Base-by-base conservation (phyloP, 2,329 filamentous ascomycete species). In the Fusarium torreyae region DNA sequence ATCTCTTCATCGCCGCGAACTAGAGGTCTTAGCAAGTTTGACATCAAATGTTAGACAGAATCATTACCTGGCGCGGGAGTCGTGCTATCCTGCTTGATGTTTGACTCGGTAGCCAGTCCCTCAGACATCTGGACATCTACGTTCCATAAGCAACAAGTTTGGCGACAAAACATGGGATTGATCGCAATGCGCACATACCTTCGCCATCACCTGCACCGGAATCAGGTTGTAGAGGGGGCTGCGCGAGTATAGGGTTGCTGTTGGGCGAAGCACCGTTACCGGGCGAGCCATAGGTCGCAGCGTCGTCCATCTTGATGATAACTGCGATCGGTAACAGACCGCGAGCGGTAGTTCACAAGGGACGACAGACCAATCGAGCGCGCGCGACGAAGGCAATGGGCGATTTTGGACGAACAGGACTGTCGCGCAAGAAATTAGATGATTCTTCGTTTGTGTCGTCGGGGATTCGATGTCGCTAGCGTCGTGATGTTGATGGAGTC, bases 1-100 rank as follows among this genome's bases (percentile, higher is more conserved):
- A 95, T 95, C 74, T 94, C 93, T 77, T 94, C 91, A 76, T 96
- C 93, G 71, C 92, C 91, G 68, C 82, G 86, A 66, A 86, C 83
- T 55, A 85, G 86, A 66, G 87, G 17, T 87, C 74, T 92, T 88
- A 60, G 74, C 52, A 40, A 64, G 38, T 36, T 89, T 89, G 49
- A 86, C 90, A 63, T 88, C 85, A 40, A 72, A 91, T 83, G n/a
- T 89, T 87, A 75, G 90, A 91, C 76, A 91, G 81, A 82, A 49
- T 75, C 73, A 58, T 79, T 83, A 67, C 83, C 84, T 64, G 88
- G 85, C 20, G 86, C 88, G 52, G 86, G 84, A 33, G 88, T 87
- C 39, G 86, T 84, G 73, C 84, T 88, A 70, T 91, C 89, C 77
- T 89, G 87, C 79, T 89, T 89, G 56, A 88, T 85, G 36, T 79